A percentile compares a stretch with the other conserved stretches of the same genome.
These are phyloP conservation scores for Alectoria sarmentosa DNA, from an alignment of 495 filamentous ascomycete genomes.

Conservation along the genomic window DNA sequence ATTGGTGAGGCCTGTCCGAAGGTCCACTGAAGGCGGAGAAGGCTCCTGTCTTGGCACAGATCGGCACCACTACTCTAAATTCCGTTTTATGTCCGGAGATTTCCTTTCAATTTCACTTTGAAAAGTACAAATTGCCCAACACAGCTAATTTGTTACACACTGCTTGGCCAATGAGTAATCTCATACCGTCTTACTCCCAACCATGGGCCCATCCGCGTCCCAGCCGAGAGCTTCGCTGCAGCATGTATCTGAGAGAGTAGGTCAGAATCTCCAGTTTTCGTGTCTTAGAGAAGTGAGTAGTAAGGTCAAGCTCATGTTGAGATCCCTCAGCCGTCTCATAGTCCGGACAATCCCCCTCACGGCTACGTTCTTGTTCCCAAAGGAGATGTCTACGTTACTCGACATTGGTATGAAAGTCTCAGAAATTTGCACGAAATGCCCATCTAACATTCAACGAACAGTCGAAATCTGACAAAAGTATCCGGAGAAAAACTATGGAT, in stretches of 20 bases:
- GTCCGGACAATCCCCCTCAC: not conserved
- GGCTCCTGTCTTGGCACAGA: not conserved
- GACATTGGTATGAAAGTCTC: slow-evolving; percentile 9
- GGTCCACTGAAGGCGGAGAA: too few species aligned
- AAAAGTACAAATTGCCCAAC: too few species aligned
- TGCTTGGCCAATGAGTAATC: not conserved
- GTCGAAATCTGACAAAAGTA: slow-evolving; percentile 5
- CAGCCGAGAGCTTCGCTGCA: slow-evolving; percentile 5
- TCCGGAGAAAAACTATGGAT: slow-evolving; percentile 2
- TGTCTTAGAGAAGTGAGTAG: not conserved
- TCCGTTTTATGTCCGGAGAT: too few species aligned
- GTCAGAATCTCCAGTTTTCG: not conserved
- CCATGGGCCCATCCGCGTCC: not conserved
- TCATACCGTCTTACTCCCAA: not conserved
- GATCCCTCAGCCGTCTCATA: not conserved
- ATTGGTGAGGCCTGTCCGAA: not conserved
- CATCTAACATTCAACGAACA: slow-evolving; percentile 2
- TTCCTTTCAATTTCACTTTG: too few species aligned
- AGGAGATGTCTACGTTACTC: slow-evolving; percentile 16
- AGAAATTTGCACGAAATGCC: not conserved
- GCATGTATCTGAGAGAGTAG: slow-evolving; percentile 9
- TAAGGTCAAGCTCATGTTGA: not conserved
- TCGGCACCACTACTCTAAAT: not conserved
- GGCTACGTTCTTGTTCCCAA: slow-evolving; percentile 18
- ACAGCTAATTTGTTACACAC: not conserved